Evolutionary conservation across 306 rosid genomes (phyloP), one percentile per base, ranked within the genome.

Genomic region (Vigna trinervia): DNA sequence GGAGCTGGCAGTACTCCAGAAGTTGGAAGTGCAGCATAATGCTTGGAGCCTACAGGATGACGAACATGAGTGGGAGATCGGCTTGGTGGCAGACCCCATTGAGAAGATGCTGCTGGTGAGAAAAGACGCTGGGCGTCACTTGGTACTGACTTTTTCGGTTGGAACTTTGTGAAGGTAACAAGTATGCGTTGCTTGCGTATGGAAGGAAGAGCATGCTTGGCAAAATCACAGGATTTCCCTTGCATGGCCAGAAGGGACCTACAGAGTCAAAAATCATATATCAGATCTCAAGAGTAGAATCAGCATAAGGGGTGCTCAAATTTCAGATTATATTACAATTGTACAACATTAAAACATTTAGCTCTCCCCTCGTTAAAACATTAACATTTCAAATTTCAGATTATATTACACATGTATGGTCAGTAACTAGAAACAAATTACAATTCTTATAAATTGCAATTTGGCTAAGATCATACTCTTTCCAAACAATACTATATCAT

Each of bases 171-270:
- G 70, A 95, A 82, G 38, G 92, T 95, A 76, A 95, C 83, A 3
- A 95, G 87, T 59, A 91, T 84, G 9, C 99, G 97, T 36, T 88
- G 97, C 81, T 89, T 92, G 12, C 91, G 90, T 17, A 85, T 63
- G 14, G 99, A 87, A 51, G 97, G 90, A 81, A 95, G 88, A 7
- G 99, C 97, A 80, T 90, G 88, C 80, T 78, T 90, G 10, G 97
- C 86, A 82, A 87, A 84, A 78, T 91, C 97, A 7, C 89, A 45
- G 12, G 97, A 90, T 74, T 84, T 91, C 56, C 97, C 99, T 86
- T 92, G 89, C 91, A 91, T 34, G 53, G 80, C 75, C 71, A 95
- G 86, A 63, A 95, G 82, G 19, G 92, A 89, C 69, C 99, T 95
- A 87, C 53, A 85, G 4, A 72, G 51, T 45, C 67, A 54, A 56